Evolutionary conservation across 768 basidiomycete genomes (phyloP).

Genomic region (Leccinum truebloodii): DNA sequence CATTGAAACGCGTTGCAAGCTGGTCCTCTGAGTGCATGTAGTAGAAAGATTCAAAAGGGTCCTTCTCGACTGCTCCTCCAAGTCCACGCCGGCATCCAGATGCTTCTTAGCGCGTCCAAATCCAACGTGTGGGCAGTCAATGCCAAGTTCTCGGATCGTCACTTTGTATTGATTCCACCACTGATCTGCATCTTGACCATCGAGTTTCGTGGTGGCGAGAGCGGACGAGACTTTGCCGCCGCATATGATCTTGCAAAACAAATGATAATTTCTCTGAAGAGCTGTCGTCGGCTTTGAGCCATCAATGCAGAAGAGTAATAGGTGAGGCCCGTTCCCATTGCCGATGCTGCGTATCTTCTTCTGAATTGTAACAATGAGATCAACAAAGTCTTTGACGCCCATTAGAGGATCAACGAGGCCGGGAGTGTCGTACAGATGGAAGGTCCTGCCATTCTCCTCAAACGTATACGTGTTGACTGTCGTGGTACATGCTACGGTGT

Average conservation of each 20-base stretch:
- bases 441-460: conserved; percentile 20
- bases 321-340: conserved; percentile 27
- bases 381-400: conserved; percentile 18
- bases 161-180: conserved; percentile 38
- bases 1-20: conserved; percentile 13
- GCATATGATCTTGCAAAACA: conserved; percentile 31
- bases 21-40: conserved; percentile 4
- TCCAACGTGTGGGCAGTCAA: conserved; percentile 32
- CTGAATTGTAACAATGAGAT: conserved; percentile 27
- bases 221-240: conserved; percentile 29
- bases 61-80: conserved; percentile 29
- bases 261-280: conserved; percentile 27
- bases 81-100: conserved; percentile 16
- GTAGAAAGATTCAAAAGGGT: conserved; percentile 24
- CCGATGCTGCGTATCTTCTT: conserved; percentile 34
- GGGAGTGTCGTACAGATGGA: conserved; percentile 35
- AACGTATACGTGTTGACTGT: conserved; percentile 24
- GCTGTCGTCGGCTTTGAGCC: conserved; percentile 27
- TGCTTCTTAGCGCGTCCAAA: conserved; percentile 31
- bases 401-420: conserved; percentile 33
- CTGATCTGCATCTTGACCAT: conserved; percentile 25
- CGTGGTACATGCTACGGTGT: conserved; percentile 37
- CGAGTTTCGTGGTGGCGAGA: conserved; percentile 33
- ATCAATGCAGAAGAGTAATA: conserved; percentile 35
- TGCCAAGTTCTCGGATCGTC: conserved; percentile 14